Evolutionary conservation across 306 rosid species (phyloP), one percentile per base, ranked within the genome.

Genomic region (Corylus heterophylla): DNA sequence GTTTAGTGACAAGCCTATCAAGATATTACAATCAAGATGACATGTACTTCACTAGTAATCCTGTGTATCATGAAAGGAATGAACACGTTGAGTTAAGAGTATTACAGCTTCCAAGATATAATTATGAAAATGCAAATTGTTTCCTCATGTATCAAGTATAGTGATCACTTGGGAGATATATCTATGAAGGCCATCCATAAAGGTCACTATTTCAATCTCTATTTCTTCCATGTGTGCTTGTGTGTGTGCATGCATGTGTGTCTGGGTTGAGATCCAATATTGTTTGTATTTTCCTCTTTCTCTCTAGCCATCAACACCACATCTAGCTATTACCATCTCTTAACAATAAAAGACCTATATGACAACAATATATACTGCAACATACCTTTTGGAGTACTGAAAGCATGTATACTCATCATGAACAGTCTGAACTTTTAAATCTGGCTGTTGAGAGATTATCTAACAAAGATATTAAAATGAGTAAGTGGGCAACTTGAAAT

Each of bases 331-430:
- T 42, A 39, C 29, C 72, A 68, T 68, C 51, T 68, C 25, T 18
- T 42, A 68, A 68, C 25, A 39, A 39, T 22, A 18, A 68, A 68
- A 39, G 12, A 37, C 31, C 6, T 22, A 78, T 58, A 55, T 76
- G 51, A 69, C 54, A 55, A 69, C 67, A 22, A 76, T 78, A 75
- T 48, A 54, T 4, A 54, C 75, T 39, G 82, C 74, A 67, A 44
- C 88, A 77, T 89, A 95, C 98, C 99, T 90, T 78, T 80, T 88
- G 52, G 93, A 70, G 87, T 90, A 95, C 75, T 88, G 96, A 85
- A 95, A 95, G 90, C 98, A 95, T 68, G 92, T 89, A 86, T 95
- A 95, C 84, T 93, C 99, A 8, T 92, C 93, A 27, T 78, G 94
- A 83, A 94, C 92, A 37, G 92, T 91, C 50, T 85, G 94, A 82